Base-by-base conservation (phyloP, 2,329 filamentous ascomycete species). In the Phyllosticta capitalensis region DNA sequence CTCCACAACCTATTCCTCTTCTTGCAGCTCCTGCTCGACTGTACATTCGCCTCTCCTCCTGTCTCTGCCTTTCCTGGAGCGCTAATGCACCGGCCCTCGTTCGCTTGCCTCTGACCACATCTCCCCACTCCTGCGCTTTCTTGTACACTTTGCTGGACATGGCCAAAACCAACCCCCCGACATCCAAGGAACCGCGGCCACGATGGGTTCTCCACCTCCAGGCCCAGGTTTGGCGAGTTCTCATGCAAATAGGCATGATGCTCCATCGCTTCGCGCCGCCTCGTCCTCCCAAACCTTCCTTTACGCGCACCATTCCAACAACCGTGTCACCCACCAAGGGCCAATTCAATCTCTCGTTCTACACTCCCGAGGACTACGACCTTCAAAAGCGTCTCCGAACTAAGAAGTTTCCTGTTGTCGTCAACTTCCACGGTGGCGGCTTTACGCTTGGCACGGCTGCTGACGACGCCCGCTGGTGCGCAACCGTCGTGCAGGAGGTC, bases 161-260 rank as follows among this genome's bases (percentile, higher is more conserved):
- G 57, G 22, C 51, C 56, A 58, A 54, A 22, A n/a, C 33, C 45
- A 21, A 38, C 21, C 57, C 57, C 9, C 51, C 49, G 2, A 52
- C 45, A 9, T 55, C 48, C 9, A 52, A 33, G 28, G 28, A 52
- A 20, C 56, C 65, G 58, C 75, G 75, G 17, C 74, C 77, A 38
- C 79, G 85, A 72, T 83, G 81, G 77, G 79, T 83, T 67, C 79
- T 89, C 10, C 79, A 81, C 59, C 65, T 85, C 56, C 81, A 87
- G 69, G 86, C 87, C 53, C 73, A 78, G 26, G 80, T 85, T 69
- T 88, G 85, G 85, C 80, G 87, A 56, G 78, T 81, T 59, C 76
- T 89, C 50, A 88, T 88, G 81, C 78, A 78, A 61, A 79, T 88
- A 60, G 86, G 85, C 67, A 88, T 89, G 85, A 76, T 81, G 61